phyloP scores from a whole-genome alignment of 1,284 basidiomycete species.

The Agroathelia rolfsii region DNA sequence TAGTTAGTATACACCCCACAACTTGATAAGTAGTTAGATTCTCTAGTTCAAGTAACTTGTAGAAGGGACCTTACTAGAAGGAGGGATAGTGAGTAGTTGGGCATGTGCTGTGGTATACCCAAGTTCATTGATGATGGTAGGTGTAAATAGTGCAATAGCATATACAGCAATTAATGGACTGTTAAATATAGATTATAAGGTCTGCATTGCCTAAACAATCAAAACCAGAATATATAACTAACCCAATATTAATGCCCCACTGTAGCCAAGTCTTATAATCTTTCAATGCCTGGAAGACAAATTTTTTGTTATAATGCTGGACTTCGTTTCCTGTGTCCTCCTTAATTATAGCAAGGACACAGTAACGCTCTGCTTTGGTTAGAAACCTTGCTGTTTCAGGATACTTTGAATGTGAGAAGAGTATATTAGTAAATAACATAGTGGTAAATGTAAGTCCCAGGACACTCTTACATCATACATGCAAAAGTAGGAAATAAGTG shows the following conservation, averaged over 20 bases:
- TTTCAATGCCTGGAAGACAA: conserved; percentile 26
- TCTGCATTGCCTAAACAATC: background rate
- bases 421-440: background rate
- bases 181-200: conserved; percentile 5
- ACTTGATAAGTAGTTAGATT: conserved; percentile 18
- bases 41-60: conserved; percentile 13
- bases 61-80: background rate
- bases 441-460: too few relatives aligned
- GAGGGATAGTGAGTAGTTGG: conserved; percentile 14
- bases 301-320: conserved; percentile 25
- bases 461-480: conserved; percentile 26
- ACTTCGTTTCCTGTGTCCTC: conserved; percentile 27
- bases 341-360: conserved; percentile 27
- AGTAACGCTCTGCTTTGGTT: conserved; percentile 24
- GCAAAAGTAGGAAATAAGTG: conserved; percentile 23
- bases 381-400: conserved; percentile 38
- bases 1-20: conserved; percentile 16
- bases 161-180: conserved; percentile 16
- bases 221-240: conserved; percentile 1
- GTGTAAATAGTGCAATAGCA: conserved; percentile 20
- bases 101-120: conserved; percentile 17
- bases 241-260: conserved; percentile 18
- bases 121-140: conserved; percentile 15
- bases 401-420: conserved; percentile 21
- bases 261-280: conserved; percentile 25